Percentiles rank a stretch among this genome's conserved stretches.
Conservation (phyloP, 345 rosid species). For the Gossypium mustelinum region DNA sequence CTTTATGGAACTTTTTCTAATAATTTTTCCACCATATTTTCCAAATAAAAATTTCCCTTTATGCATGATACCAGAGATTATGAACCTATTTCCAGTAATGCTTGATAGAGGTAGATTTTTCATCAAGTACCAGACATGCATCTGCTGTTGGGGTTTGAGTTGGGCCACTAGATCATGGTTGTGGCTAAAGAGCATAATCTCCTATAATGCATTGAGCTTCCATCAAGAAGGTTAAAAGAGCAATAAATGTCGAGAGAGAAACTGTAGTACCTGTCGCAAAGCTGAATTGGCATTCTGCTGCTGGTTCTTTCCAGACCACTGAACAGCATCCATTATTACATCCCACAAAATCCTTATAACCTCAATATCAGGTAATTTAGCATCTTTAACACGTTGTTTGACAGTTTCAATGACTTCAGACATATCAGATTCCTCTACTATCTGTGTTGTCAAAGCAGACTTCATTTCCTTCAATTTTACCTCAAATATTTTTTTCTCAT, state of each 20-base stretch:
- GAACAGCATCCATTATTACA: conserved; percentile 96
- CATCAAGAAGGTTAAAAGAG: not conserved
- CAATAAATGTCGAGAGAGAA: not conserved
- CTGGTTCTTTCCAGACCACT: conserved; percentile 99
- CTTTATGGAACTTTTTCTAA: not conserved
- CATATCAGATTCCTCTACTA: conserved; percentile 67
- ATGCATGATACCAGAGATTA: not conserved
- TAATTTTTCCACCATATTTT: not conserved
- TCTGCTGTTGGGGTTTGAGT: not conserved
- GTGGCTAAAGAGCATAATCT: not conserved
- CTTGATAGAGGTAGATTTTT: not conserved
- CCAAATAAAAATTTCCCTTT: not conserved
- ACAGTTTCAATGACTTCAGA: conserved; percentile 79
- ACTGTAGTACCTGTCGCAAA: conserved; percentile 62
- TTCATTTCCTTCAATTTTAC: conserved; percentile 87
- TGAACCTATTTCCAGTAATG: not conserved
- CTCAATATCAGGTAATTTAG: conserved; percentile 74
- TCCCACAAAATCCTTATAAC: conserved; percentile 86
- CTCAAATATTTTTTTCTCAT: conserved; percentile 88
- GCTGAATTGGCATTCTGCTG: conserved; percentile 91
- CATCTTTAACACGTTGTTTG: conserved; percentile 79
- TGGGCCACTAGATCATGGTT: not conserved
- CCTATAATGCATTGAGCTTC: not conserved
- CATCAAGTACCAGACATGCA: not conserved
- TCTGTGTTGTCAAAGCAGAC: conserved; percentile 67